These are phyloP conservation scores for Alternaria rosae DNA, from an alignment of 2,329 filamentous ascomycete species.

Conservation along the genomic window DNA sequence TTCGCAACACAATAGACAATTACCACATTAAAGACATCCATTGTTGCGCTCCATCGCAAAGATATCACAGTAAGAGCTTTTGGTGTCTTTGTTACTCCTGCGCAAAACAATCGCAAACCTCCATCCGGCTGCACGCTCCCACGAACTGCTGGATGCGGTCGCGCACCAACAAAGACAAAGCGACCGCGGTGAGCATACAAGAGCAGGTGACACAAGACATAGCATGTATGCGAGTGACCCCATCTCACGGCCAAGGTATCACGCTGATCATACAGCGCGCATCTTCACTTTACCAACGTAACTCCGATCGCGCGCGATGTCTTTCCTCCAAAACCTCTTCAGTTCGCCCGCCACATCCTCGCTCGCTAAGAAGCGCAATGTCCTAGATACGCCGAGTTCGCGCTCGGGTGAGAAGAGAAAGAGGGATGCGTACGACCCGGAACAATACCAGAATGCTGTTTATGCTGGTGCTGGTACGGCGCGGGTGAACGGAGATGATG, in stretches of 20 bases:
- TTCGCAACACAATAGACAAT: background rate
- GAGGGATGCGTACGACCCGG: background rate
- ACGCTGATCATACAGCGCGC: too few relatives aligned
- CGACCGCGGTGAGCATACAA: constrained; percentile 2
- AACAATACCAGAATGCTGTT: background rate
- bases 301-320: background rate
- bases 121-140: background rate
- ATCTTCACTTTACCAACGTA: background rate
- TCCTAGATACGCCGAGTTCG: too few relatives aligned
- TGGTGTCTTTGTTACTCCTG: background rate
- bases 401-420: background rate
- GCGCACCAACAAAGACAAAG: constrained; percentile 16
- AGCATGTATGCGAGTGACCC: background rate
- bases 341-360: background rate
- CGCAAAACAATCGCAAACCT: background rate
- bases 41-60: background rate
- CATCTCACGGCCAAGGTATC: too few relatives aligned
- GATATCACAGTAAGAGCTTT: too few relatives aligned
- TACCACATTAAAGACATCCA: background rate
- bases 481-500: background rate
- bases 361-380: background rate
- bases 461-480: background rate
- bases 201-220: background rate
- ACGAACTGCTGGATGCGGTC: constrained; percentile 14
- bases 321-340: background rate